Evolutionary conservation across 2,329 filamentous ascomycete species (phyloP), one percentile per base, ranked within the genome.

Genomic region (Ophiognomonia clavigignenti-juglandacearum): DNA sequence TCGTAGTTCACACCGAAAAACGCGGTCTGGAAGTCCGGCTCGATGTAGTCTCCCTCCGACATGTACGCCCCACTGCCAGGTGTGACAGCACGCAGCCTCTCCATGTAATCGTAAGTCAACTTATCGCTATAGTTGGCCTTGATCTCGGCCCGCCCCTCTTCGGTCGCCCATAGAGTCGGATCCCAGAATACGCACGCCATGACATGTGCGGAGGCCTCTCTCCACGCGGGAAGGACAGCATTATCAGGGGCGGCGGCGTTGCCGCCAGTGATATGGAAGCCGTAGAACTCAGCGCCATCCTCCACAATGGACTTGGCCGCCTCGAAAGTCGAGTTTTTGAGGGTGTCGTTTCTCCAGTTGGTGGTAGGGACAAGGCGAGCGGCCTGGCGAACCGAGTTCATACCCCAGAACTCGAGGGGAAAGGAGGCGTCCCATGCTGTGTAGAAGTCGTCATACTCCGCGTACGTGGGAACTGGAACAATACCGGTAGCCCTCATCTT

Each of bases 211-310:
- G 64, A 56, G 2, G 69, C 64, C 6, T 64, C 60, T 35, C 75
- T 64, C 73, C 73, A 78, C 1, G 72, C 73, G 4, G 73, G 71
- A 54, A 73, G 73, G 32, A 75, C 63, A 6, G 70, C 66, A 13
- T 67, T 73, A 39, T 65, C 63, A 56, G 59, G 53, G 62, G 47
- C 16, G 11, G 31, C 8, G 31, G 18, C 31, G 16, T 16, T 16
- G 11, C 43, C 43, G 8, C 36, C 36, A 10, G 41, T 38, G 13
- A 64, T 56, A 53, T 64, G 63, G 51, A 63, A 65, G 19, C 58
- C 61, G 26, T 64, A 54, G 7, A 64, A 43, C 18, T 57, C 39
- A 31, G 57, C 54, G 4, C 58, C 62, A 3, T 56, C 56, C n/a
- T 54, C 51, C 13, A 61, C 44, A 1, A 59, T 60, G 54, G 47